Evolutionary conservation across 345 rosid genomes (phyloP), one percentile per base, ranked within the genome.

Genomic region (Aquilaria sinensis): DNA sequence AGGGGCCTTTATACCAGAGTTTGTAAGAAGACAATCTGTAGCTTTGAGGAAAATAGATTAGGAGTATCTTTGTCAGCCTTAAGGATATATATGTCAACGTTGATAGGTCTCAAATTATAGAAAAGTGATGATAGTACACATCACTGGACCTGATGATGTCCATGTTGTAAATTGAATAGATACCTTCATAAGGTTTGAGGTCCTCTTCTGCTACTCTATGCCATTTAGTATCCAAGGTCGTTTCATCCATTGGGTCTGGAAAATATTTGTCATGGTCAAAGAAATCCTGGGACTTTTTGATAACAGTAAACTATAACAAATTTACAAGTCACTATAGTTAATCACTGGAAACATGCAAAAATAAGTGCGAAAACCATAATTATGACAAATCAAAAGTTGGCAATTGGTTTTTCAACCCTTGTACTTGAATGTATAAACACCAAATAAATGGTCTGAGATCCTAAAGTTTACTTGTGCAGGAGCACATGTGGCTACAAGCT

Each of bases 191-290:
- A 37, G 43, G 43, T 37, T 37, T 37, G 8, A 37, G 43, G 7
- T 37, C 43, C 43, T 3, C 43, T 37, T 37, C 43, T 65, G 62
- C 30, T 3, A 31, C 55, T 53, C 61, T 6, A 52, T 41, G 13
- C 30, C 82, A 81, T 31, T 67, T 64, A 46, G 72, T 62, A 60
- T 85, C 80, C 4, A 83, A 66, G 29, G 63, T 57, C 70, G 82
- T 90, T 72, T 85, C 85, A 9, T 82, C 58, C 51, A 80, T 51
- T 1, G 79, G 85, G 43, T 37, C 43, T 37, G 4, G 5, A 2
- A 37, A 4, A 59, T 79, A 51, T 55, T 66, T 61, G 11, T 68
- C 83, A 31, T 68, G 53, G 53, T 53, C 53, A 7, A 43, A 54
- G 30, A 67, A 56, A 10, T 34, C 41, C 0, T 58, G 57, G 72